Conservation (phyloP, 2,329 filamentous ascomycete species). For the Anthostomella pinea region DNA sequence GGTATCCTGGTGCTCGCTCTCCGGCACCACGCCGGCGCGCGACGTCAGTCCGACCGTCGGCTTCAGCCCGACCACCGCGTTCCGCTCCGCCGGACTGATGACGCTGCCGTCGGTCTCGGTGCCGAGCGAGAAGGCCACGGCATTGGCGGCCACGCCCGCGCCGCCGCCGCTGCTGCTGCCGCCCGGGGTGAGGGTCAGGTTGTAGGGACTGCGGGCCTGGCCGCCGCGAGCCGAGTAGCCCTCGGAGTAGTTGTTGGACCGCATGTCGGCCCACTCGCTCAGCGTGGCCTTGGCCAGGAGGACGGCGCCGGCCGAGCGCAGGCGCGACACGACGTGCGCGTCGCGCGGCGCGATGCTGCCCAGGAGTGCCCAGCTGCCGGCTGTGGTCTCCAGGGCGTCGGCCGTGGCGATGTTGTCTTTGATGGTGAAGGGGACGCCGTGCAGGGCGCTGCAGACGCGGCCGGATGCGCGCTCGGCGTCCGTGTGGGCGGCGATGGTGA, state of each 20-base stretch:
- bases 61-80: conserved; percentile 70
- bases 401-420: conserved; percentile 72
- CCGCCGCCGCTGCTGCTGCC: conserved; percentile 67
- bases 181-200: conserved; percentile 65
- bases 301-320: conserved; percentile 54
- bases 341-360: conserved; percentile 67
- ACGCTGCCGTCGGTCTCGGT: conserved; percentile 74
- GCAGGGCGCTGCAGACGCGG: conserved; percentile 60
- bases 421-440: conserved; percentile 72
- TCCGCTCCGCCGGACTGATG: conserved; percentile 69
- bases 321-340: conserved; percentile 57
- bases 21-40: conserved; percentile 53
- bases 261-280: conserved; percentile 74
- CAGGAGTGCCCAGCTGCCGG: conserved; percentile 64
- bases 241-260: conserved; percentile 64
- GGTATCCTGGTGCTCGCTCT: conserved; percentile 64
- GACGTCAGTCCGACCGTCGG: conserved; percentile 73
- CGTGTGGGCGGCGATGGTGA: conserved; percentile 56
- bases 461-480: conserved; percentile 60
- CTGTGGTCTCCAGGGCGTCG: conserved; percentile 71
- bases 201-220: conserved; percentile 64
- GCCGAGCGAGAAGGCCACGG: conserved; percentile 62
- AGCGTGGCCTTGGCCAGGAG: conserved; percentile 69
- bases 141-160: conserved; percentile 61
- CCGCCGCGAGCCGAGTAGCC: conserved; percentile 65